phyloP scores from a whole-genome alignment of 2,329 filamentous ascomycete genomes.

The Cladophialophora psammophila region DNA sequence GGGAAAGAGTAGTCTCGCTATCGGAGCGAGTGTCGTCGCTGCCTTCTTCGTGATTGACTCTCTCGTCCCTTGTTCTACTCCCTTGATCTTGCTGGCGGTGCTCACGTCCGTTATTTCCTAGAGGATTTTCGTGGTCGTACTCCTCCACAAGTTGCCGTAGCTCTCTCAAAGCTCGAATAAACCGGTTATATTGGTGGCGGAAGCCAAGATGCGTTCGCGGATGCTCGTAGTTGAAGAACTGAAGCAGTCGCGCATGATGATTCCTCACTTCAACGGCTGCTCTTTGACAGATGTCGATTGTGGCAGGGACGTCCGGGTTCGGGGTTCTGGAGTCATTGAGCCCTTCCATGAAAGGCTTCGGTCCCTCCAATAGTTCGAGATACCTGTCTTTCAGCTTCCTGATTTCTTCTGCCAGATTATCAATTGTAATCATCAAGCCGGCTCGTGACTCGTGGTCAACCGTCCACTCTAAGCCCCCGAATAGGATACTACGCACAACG shows the following conservation, averaged over 20 bases:
- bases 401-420: neutral
- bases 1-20: neutral
- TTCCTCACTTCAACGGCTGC: slow-evolving; percentile 10
- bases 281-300: slow-evolving; percentile 13
- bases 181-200: slow-evolving; percentile 20
- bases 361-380: neutral
- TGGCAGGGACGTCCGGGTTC: slow-evolving; percentile 7
- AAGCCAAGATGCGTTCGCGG: slow-evolving; percentile 15
- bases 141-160: slow-evolving; percentile 24
- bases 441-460: neutral
- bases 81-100: neutral
- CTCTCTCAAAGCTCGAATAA: slow-evolving; percentile 23
- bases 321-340: neutral
- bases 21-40: slow-evolving; percentile 18
- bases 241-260: slow-evolving; percentile 6
- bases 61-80: neutral
- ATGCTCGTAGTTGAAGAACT: slow-evolving; percentile 15
- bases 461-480: neutral
- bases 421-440: neutral
- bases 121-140: neutral
- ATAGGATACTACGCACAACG: too few relatives aligned
- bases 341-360: neutral
- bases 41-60: slow-evolving; percentile 7
- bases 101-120: neutral
- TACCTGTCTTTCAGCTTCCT: neutral